These are phyloP conservation scores for Cyclostephanos tholiformis DNA, from an alignment of 108 stramenopile species.

Conservation along the genomic window DNA sequence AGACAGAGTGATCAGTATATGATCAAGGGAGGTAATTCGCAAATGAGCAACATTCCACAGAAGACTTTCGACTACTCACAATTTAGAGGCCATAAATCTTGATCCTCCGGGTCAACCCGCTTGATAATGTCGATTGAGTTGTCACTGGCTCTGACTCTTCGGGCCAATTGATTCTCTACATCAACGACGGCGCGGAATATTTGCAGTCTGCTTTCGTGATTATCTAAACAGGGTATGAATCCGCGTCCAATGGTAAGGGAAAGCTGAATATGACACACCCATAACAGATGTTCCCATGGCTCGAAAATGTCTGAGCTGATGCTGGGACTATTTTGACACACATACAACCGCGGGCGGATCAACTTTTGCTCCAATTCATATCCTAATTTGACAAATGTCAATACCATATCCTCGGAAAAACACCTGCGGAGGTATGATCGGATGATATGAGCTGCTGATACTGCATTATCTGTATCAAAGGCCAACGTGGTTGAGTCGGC, in stretches of 20 bases:
- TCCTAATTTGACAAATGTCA: slow-evolving; percentile 36
- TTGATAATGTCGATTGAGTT: slow-evolving; percentile 6
- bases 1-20: neutral
- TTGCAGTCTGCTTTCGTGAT: slow-evolving; percentile 18
- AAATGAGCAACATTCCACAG: neutral
- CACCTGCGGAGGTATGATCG: slow-evolving; percentile 19
- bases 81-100: slow-evolving; percentile 34
- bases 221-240: slow-evolving; percentile 12
- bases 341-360: neutral
- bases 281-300: slow-evolving; percentile 1
- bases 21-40: neutral
- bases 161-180: slow-evolving; percentile 5
- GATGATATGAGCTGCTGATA: slow-evolving; percentile 11
- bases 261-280: neutral
- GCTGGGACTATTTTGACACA: neutral
- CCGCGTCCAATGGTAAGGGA: slow-evolving; percentile 37
- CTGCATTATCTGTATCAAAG: slow-evolving; percentile 1
- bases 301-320: slow-evolving; percentile 8
- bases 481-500: slow-evolving; percentile 1
- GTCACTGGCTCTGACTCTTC: neutral
- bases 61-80: slow-evolving; percentile 10
- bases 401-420: slow-evolving; percentile 20
- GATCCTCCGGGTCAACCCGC: slow-evolving; percentile 1
- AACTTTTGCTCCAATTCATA: slow-evolving; percentile 31
- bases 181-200: slow-evolving; percentile 29